A percentile compares a stretch with the other conserved stretches of the same genome.
These are phyloP conservation scores for Entomortierella beljakovae DNA, from an alignment of 192 early-diverging fungal species.

Conservation along the genomic window DNA sequence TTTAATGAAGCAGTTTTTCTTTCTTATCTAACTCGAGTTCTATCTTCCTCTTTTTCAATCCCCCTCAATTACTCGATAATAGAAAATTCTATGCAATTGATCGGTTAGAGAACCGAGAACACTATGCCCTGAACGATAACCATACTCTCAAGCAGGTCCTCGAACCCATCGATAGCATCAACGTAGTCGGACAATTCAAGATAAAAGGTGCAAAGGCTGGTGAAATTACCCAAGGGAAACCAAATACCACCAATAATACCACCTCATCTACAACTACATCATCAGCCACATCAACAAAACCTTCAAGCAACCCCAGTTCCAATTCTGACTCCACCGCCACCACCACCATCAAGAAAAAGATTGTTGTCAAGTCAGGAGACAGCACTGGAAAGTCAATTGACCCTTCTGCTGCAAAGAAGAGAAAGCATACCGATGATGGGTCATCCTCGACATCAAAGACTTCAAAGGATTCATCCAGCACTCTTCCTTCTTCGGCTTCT, in stretches of 20 bases:
- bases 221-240: neutral
- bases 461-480: neutral
- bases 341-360: neutral
- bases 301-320: neutral
- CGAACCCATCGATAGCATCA: neutral
- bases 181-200: neutral
- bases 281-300: neutral
- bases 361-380: neutral
- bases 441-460: neutral
- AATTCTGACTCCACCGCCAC: neutral
- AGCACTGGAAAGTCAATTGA: neutral
- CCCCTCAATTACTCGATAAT: neutral
- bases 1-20: neutral
- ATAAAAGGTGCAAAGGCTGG: neutral
- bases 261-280: neutral
- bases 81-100: conserved; percentile 2
- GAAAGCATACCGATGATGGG: neutral
- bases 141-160: conserved; percentile 3
- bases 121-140: neutral
- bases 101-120: neutral
- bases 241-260: neutral
- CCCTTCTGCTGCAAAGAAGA: conserved; percentile 6
- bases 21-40: neutral
- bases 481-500: neutral
- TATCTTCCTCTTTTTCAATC: neutral